Evolutionary conservation across 1,284 basidiomycete genomes (phyloP).

Genomic region (Tetrapyrgos nigripes): DNA sequence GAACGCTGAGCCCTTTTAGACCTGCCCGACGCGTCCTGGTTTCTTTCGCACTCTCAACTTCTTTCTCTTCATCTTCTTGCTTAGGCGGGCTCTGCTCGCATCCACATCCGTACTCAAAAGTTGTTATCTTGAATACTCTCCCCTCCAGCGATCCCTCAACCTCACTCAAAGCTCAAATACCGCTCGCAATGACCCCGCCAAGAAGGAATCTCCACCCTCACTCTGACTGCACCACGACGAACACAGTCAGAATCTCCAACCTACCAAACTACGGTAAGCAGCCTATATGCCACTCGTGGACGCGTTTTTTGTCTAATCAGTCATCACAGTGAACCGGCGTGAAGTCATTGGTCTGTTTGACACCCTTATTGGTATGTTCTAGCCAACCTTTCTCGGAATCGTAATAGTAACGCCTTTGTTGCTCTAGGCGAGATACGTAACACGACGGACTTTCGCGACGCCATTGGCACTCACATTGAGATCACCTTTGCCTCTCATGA

Average conservation of each 20-base stretch:
- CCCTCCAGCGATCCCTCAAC: slow-evolving; percentile 24
- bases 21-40: no score
- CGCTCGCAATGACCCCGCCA: slow-evolving; percentile 14
- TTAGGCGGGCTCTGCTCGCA: slow-evolving; percentile 18
- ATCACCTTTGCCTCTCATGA: slow-evolving; percentile 58
- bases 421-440: slow-evolving; percentile 54
- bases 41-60: slow-evolving; percentile 19
- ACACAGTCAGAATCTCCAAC: slow-evolving; percentile 51
- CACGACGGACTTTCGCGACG: slow-evolving; percentile 48
- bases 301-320: slow-evolving; percentile 1
- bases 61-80: slow-evolving; percentile 20
- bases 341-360: slow-evolving; percentile 65
- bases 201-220: slow-evolving; percentile 18
- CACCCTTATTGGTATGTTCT: slow-evolving; percentile 56
- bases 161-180: slow-evolving; percentile 2
- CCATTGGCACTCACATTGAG: slow-evolving; percentile 48
- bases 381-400: not conserved
- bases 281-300: not conserved
- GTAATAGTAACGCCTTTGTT: not conserved
- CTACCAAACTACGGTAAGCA: slow-evolving; percentile 45
- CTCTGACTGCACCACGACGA: slow-evolving; percentile 29
- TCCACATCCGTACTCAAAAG: slow-evolving; percentile 15
- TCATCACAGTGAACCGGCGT: slow-evolving; percentile 44
- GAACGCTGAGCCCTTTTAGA: not conserved
- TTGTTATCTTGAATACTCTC: slow-evolving; percentile 19